Conservation (phyloP, 2,329 filamentous ascomycete genomes). For the Lachnellula hyalina region DNA sequence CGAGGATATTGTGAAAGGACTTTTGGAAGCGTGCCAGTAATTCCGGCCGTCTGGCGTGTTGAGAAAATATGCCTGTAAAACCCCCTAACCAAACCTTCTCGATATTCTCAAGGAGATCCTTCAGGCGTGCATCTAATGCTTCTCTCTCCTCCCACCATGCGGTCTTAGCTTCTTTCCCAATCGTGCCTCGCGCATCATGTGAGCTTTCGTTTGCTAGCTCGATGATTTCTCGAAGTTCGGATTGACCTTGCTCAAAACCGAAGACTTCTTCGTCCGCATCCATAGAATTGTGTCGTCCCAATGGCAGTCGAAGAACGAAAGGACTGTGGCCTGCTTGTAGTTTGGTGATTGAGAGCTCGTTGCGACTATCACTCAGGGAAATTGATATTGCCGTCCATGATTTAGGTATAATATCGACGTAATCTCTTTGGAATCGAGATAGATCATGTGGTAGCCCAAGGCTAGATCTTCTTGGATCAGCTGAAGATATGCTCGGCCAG, state of each 20-base stretch:
- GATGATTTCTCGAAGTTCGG: slow-evolving; percentile 80
- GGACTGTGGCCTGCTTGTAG: slow-evolving; percentile 70
- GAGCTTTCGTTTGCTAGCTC: slow-evolving; percentile 76
- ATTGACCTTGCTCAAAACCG: slow-evolving; percentile 72
- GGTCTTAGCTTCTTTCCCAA: slow-evolving; percentile 66
- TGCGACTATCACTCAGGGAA: slow-evolving; percentile 72
- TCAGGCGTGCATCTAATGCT: slow-evolving; percentile 69
- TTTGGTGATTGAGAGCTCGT: slow-evolving; percentile 86
- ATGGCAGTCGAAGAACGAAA: slow-evolving; percentile 80
- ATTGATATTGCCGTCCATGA: slow-evolving; percentile 84
- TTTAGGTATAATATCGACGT: slow-evolving; percentile 77
- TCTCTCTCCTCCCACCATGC: slow-evolving; percentile 90
- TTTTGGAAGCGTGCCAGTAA: slow-evolving; percentile 71
- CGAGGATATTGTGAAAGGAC: slow-evolving; percentile 71
- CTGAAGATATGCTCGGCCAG: slow-evolving; percentile 39
- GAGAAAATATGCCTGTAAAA: slow-evolving; percentile 90
- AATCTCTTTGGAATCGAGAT: slow-evolving; percentile 67
- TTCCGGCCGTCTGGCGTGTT: slow-evolving; percentile 56
- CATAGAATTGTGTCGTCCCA: slow-evolving; percentile 75
- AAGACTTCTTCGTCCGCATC: slow-evolving; percentile 79
- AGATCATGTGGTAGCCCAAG: slow-evolving; percentile 47
- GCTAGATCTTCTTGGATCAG: slow-evolving; percentile 39
- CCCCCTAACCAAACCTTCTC: slow-evolving; percentile 94
- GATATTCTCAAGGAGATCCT: slow-evolving; percentile 74
- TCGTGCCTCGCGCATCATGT: slow-evolving; percentile 67